Base-by-base conservation (phyloP, 192 early-diverging fungal genomes). In the Pilaira anomala region DNA sequence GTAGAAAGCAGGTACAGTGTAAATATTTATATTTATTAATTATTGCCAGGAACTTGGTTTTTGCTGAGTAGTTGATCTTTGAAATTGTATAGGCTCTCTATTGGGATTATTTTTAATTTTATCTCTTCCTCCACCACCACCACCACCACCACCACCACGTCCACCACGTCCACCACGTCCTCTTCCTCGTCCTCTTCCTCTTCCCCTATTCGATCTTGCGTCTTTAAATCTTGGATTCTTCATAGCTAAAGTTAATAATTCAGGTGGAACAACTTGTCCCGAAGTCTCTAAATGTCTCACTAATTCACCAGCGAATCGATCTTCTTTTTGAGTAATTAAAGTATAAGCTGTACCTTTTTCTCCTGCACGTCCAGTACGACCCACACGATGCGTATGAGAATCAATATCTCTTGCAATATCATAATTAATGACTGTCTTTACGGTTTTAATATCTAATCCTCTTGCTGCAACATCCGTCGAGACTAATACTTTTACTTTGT, bases 331-430 rank as follows among this genome's bases (percentile, higher is more conserved):
- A 0, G 80, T 85, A 48, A 89, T 71, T 18, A 89, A 46, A 0
- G 84, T 88, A 49, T 78, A 81, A 8, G 87, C 87, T 1, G 75
- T 83, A 12, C 87, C 87, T 48, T 87, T 85, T 46, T 83, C 85
- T 29, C 87, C 87, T 44, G 87, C 87, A 58, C 87, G 74, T 41
- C 87, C 87, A 8, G 87, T 89, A 52, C 87, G 76, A 25, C 87
- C 87, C 21, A 89, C 78, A 40, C 87, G 88, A 67, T 94, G 92
- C 3, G 89, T 83, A 78, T 94, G 91, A 0, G 85, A 81, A 70
- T 94, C 91, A 55, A 93, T 93, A 65, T 94, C 92, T 22, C 84
- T 73, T 8, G 92, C 88, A 24, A 86, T 72, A 65, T 93, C 91
- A 69, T 86, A 93, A 73, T 93, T 91, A 62, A 94, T 73, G 7